phyloP scores from a whole-genome alignment of 176 grass and related monocot genomes.

The Oryza glumipatula region DNA sequence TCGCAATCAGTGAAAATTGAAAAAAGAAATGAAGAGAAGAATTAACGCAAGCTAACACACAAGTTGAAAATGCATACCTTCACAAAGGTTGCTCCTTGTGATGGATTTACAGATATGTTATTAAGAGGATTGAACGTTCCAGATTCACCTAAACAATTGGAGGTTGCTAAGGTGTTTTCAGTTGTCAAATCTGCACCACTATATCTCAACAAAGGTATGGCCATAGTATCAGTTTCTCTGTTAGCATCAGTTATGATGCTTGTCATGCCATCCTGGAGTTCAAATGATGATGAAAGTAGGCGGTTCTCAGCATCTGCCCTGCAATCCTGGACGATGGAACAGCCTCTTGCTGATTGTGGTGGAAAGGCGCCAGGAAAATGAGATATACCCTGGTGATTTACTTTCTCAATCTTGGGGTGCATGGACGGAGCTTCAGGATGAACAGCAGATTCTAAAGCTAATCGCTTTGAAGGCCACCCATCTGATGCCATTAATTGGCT shows the following conservation, averaged over 20 bases:
- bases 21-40: conserved; percentile 1
- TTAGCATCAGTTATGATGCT: conserved; percentile 43
- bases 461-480: conserved; percentile 80
- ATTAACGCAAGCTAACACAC: not conserved
- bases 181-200: conserved; percentile 61
- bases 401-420: conserved; percentile 50
- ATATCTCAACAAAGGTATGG: conserved; percentile 72
- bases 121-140: conserved; percentile 60
- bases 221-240: conserved; percentile 54
- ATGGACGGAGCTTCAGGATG: conserved; percentile 49
- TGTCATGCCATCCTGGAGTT: conserved; percentile 59
- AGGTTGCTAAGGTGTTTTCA: conserved; percentile 57
- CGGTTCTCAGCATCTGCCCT: conserved; percentile 60
- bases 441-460: conserved; percentile 64
- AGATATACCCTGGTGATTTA: conserved; percentile 46
- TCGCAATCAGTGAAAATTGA: not conserved
- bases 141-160: conserved; percentile 70
- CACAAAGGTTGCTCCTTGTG: conserved; percentile 89
- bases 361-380: conserved; percentile 53
- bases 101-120: conserved; percentile 63
- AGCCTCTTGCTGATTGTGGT: conserved; percentile 52
- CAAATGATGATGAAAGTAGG: conserved; percentile 63
- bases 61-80: conserved; percentile 60
- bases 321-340: conserved; percentile 60
- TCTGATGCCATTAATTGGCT: conserved; percentile 57